Conservation (phyloP, 1,284 basidiomycete genomes). For the Sporisorium reilianum region DNA sequence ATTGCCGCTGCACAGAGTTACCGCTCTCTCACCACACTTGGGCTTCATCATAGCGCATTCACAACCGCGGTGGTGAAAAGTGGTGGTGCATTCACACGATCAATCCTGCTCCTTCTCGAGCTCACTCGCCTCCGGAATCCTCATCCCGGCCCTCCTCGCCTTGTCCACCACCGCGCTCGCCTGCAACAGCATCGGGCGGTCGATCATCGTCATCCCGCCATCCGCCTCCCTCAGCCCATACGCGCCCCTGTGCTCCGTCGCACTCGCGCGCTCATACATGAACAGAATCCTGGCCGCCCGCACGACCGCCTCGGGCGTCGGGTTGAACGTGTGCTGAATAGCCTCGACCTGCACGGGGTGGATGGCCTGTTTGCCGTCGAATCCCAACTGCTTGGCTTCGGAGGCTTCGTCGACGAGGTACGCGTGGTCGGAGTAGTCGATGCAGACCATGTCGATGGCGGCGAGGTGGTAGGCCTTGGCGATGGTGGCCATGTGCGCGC, state of each 20-base stretch:
- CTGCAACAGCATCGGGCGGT: conserved; percentile 73
- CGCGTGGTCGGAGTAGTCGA: conserved; percentile 83
- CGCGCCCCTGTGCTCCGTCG: conserved; percentile 74
- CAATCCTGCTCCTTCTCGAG: conserved; percentile 10
- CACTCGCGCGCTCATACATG: conserved; percentile 71
- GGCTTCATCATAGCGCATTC: too few species aligned
- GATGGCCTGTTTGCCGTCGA: conserved; percentile 80
- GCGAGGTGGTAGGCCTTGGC: conserved; percentile 86
- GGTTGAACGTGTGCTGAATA: conserved; percentile 83
- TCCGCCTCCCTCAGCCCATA: conserved; percentile 74
- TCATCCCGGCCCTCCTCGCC: conserved; percentile 77
- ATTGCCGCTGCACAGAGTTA: background rate
- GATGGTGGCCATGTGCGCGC: conserved; percentile 84
- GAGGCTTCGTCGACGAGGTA: conserved; percentile 81
- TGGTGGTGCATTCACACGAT: background rate
- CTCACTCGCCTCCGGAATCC: conserved; percentile 72
- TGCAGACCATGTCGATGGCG: conserved; percentile 87
- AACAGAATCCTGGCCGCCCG: conserved; percentile 78
- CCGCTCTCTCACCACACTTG: background rate
- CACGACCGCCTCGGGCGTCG: conserved; percentile 79
- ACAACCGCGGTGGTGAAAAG: too few species aligned
- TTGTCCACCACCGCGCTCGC: conserved; percentile 77
- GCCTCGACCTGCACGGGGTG: conserved; percentile 86
- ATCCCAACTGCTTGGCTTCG: conserved; percentile 72
- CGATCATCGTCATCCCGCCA: conserved; percentile 76